Conservation (phyloP, 2,329 filamentous ascomycete species). For the Claviceps pazoutovae region DNA sequence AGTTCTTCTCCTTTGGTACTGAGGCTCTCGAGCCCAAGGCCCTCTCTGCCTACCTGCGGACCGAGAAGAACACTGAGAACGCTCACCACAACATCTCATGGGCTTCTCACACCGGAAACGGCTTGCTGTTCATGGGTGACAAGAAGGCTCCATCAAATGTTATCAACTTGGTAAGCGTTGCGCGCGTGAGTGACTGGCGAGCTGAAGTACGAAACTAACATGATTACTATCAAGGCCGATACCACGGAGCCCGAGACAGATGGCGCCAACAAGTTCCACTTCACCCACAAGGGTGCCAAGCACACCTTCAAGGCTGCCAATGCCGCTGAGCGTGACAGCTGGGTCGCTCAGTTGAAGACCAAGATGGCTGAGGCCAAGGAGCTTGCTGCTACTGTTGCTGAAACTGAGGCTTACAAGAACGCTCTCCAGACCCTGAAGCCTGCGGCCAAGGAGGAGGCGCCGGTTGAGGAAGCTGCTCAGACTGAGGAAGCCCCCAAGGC, state of each 20-base stretch:
- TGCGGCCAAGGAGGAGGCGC: conserved; percentile 17
- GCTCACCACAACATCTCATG: conserved; percentile 74
- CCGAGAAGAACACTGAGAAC: conserved; percentile 66
- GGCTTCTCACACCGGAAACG: conserved; percentile 89
- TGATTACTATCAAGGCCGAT: conserved; percentile 29
- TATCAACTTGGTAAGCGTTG: conserved; percentile 61
- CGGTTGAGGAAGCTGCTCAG: conserved; percentile 15
- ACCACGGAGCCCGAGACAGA: conserved; percentile 60
- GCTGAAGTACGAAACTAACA: no score
- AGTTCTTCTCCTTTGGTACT: conserved; percentile 76
- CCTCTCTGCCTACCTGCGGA: conserved; percentile 65
- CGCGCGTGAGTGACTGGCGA: no score
- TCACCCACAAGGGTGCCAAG: conserved; percentile 78
- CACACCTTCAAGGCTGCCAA: conserved; percentile 78
- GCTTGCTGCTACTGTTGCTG: conserved; percentile 55
- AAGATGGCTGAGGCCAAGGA: conserved; percentile 79
- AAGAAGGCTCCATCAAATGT: conserved; percentile 70
- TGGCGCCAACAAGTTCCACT: conserved; percentile 67
- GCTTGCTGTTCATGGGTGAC: conserved; percentile 81
- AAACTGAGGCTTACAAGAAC: conserved; percentile 79
- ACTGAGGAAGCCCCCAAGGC: conserved; percentile 23
- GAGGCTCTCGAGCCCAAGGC: conserved; percentile 62
- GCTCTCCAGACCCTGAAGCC: conserved; percentile 56
- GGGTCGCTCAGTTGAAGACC: conserved; percentile 71
- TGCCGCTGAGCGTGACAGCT: conserved; percentile 73